A percentile compares a stretch with the other conserved stretches of the same genome.
Evolutionary conservation across 345 rosid genomes (phyloP).

Genomic region (Brassica nigra): DNA sequence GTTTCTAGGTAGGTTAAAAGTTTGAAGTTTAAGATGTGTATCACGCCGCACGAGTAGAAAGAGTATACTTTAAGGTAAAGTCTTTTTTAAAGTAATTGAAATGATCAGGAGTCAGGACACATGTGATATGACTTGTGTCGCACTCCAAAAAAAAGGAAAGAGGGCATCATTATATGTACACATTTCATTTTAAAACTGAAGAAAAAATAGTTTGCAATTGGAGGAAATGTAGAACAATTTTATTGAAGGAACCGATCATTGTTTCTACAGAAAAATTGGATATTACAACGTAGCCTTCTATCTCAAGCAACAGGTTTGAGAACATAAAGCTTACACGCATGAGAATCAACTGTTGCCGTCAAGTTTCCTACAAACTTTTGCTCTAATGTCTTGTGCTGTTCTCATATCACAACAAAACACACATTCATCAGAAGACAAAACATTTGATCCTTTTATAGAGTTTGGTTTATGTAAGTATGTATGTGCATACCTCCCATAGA

Average conservation of each 20-base stretch:
- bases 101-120: conserved; percentile 18
- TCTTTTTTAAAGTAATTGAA: neutral
- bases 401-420: conserved; percentile 26
- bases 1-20: neutral
- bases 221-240: conserved; percentile 16
- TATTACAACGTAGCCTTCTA: neutral
- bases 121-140: conserved; percentile 7
- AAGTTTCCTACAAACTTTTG: conserved; percentile 56
- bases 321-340: conserved; percentile 71
- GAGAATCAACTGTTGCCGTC: conserved; percentile 59
- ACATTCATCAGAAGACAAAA: conserved; percentile 24
- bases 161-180: neutral
- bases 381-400: conserved; percentile 77
- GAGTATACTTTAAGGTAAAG: conserved; percentile 35
- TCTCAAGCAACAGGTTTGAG: conserved; percentile 70
- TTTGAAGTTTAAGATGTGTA: neutral
- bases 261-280: conserved; percentile 23
- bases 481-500: conserved; percentile 65
- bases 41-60: neutral
- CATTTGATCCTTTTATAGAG: neutral
- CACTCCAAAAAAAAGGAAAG: neutral
- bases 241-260: conserved; percentile 32
- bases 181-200: neutral
- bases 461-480: neutral
- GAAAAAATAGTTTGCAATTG: neutral